Base-by-base conservation (phyloP, 2,329 filamentous ascomycete genomes). In the Ceratocystis eucalypticola region DNA sequence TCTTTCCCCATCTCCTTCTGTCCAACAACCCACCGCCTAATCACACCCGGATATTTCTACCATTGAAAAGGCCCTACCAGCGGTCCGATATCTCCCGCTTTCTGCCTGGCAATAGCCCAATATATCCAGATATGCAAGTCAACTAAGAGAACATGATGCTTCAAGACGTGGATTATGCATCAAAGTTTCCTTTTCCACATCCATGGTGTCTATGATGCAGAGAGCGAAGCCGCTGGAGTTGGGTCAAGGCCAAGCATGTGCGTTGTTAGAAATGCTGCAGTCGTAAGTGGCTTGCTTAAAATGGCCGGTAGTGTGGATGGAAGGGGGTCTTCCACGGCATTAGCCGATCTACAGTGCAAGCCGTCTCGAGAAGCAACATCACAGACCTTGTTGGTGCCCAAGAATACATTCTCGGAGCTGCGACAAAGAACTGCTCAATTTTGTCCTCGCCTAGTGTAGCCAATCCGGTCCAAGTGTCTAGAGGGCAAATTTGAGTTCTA, bases 381-480 rank as follows among this genome's bases (percentile, higher is more conserved):
- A 25, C 22, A 63, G 15, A 25, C 41, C 8, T 50, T 28, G 25
- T 63, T 63, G 61, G 44, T 63, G 61, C 61, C 61, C 41, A 50
- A 63, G 46, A n/a, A 63, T 63, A 63, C 3, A 63, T 50, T 37
- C 61, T 28, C 12, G 25, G 50, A 30, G 30, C 25, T 48, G 44
- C 44, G 20, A 17, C 12, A 33, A 33, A 30, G 17, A 33, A 57
- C 28, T 57, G 12, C 1, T 20, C 7, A 30, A 25, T 59, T n/a
- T 17, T 25, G 22, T 15, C 3, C 22, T 33, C 17, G 28, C 15
- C 37, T 20, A 53, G 48, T 22, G 20, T 53, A 22, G 10, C 15
- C 2, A 15, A 12, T 30, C 28, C 25, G 28, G 55, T 20, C 55
- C 55, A n/a, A 37, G 28, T 59, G 28, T 22, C 55, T 59, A 30